Evolutionary conservation across 805 yeast genomes (phyloP), one percentile per base, ranked within the genome.

Genomic region (Lipomyces lipofer): DNA sequence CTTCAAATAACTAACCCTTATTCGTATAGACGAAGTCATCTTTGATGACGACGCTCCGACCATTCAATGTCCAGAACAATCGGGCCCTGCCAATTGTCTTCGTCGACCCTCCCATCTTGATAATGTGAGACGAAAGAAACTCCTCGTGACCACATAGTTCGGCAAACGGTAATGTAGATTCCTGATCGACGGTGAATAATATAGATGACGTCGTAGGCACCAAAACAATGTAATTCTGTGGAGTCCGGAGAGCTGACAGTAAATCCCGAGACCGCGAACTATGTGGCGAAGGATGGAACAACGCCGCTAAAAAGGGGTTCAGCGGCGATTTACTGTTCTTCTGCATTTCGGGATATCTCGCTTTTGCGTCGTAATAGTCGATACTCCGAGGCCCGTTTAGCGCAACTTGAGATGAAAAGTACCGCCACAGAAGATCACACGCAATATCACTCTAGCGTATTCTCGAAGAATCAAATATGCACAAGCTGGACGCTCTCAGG

Each of bases 41-140:
- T 63, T 79, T 80, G 27, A 86, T 69, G 1, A 78, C 67, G 0
- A 86, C 68, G 49, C 81, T 83, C 60, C 77, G 78, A 19, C 81
- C 81, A 64, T 77, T 83, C 36, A 83, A 60, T 0, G 90, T 82
- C 51, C 70, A 71, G 59, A 76, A 81, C 15, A 78, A 69, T n/a
- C 72, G 71, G 71, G 72, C 77, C 45, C 67, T 73, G 25, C 44
- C 59, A 21, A 56, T 52, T 8, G 61, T 44, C 36, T 57, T 52
- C 4, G 62, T 49, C 21, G 63, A 59, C 19, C 54, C 53, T 4
- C 62, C 62, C 30, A 77, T 70, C 48, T 74, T 67, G 22, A 85
- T 66, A 19, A 86, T 77, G 65, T 86, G 91, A 2, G 85, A 78
- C 43, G 77, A 75, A 13, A 86, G 70, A 65, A 85, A 85, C 21